Conservation (phyloP, 2,329 filamentous ascomycete genomes). For the Sclerotinia glacialis region DNA sequence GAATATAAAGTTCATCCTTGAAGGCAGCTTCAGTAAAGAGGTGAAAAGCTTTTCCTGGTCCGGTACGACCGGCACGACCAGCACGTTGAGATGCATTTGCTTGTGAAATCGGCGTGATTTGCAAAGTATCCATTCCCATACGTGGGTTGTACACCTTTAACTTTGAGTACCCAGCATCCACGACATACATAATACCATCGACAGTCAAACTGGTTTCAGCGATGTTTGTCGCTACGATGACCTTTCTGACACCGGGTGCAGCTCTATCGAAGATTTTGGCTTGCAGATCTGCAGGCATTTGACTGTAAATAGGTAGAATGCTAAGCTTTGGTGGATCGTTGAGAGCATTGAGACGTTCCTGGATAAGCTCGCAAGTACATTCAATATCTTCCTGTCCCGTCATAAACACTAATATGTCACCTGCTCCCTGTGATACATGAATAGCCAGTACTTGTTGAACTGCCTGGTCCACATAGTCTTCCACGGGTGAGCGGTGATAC, state of each 20-base stretch:
- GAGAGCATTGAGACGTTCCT: slow-evolving; percentile 79
- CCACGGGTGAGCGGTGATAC: slow-evolving; percentile 90
- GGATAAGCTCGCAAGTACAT: slow-evolving; percentile 88
- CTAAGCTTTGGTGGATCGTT: slow-evolving; percentile 94
- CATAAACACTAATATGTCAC: slow-evolving; percentile 98
- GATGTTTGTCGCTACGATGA: slow-evolving; percentile 98
- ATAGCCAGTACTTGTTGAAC: slow-evolving; percentile 95
- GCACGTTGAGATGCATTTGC: slow-evolving; percentile 93
- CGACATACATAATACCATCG: slow-evolving; percentile 98
- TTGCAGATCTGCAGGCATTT: slow-evolving; percentile 97
- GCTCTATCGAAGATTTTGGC: slow-evolving; percentile 97
- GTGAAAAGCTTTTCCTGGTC: slow-evolving; percentile 91
- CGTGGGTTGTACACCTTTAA: slow-evolving; percentile 98
- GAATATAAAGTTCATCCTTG: slow-evolving; percentile 92
- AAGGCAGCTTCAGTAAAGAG: slow-evolving; percentile 93
- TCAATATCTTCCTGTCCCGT: slow-evolving; percentile 99
- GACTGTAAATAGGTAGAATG: slow-evolving; percentile 96
- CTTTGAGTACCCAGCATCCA: slow-evolving; percentile 94
- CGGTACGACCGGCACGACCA: slow-evolving; percentile 88
- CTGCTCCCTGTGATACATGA: slow-evolving; percentile 87
- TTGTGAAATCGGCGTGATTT: slow-evolving; percentile 96
- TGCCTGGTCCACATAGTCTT: slow-evolving; percentile 96
- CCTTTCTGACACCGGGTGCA: slow-evolving; percentile 85
- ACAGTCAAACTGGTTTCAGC: slow-evolving; percentile 97
- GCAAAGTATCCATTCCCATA: slow-evolving; percentile 98